phyloP scores from a whole-genome alignment of 2,329 filamentous ascomycete genomes.

The Talaromyces funiculosus region DNA sequence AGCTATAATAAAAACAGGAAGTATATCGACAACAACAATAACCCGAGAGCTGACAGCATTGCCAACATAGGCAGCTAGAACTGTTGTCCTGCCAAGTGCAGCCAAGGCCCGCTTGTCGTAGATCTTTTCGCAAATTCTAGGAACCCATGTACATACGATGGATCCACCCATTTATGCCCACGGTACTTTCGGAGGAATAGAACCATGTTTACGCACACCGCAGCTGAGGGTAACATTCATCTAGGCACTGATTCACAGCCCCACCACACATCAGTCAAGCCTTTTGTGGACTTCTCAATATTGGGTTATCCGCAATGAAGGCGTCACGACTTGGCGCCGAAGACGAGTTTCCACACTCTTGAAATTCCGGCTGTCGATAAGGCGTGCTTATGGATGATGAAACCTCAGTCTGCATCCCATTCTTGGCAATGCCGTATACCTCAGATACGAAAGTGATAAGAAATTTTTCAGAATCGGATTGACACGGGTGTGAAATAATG shows the following conservation, averaged over 20 bases:
- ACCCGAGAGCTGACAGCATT: not conserved
- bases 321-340: not conserved
- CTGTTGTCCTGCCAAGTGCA: not conserved
- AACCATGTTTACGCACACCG: not conserved
- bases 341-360: not conserved
- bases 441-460: no score
- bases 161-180: not conserved
- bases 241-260: not conserved
- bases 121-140: not conserved
- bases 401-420: not conserved
- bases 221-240: not conserved
- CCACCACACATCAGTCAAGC: not conserved
- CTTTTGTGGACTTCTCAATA: not conserved
- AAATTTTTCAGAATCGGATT: not conserved
- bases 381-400: no score
- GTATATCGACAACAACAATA: not conserved
- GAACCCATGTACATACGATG: not conserved
- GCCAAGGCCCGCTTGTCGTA: no score
- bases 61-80: not conserved
- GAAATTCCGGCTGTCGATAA: not conserved
- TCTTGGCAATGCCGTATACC: not conserved
- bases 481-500: not conserved
- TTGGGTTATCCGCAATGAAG: not conserved
- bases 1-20: no score
- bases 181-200: not conserved